These are phyloP conservation scores for Neoboletus brunneissimus DNA, from an alignment of 768 basidiomycete species.

Conservation along the genomic window DNA sequence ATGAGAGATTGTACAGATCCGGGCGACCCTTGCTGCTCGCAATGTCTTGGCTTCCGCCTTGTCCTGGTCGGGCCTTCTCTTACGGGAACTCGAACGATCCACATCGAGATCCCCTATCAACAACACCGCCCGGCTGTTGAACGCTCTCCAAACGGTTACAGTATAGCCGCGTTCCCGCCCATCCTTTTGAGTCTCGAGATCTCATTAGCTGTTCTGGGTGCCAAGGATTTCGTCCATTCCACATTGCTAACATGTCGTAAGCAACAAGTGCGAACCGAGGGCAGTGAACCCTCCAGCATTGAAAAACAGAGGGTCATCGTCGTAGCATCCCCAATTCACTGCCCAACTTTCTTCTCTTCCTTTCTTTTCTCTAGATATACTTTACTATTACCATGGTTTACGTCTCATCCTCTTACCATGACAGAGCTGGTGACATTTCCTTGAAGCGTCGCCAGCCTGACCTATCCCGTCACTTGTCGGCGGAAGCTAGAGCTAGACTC, in stretches of 20 bases:
- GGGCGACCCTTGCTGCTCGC: not conserved
- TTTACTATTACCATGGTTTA: slow-evolving; percentile 25
- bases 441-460: slow-evolving; percentile 30
- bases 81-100: not conserved
- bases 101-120: not conserved
- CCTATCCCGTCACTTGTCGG: slow-evolving; percentile 33
- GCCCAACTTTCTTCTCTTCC: too few species aligned
- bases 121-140: not conserved
- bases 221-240: not conserved
- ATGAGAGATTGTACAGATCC: not conserved
- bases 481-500: slow-evolving; percentile 33
- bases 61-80: not conserved
- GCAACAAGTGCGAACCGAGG: not conserved
- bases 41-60: slow-evolving; percentile 3
- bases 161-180: not conserved
- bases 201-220: not conserved
- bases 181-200: not conserved
- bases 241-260: slow-evolving; percentile 9
- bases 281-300: slow-evolving; percentile 8
- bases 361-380: not conserved
- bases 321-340: not conserved
- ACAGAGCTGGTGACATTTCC: slow-evolving; percentile 9
- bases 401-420: slow-evolving; percentile 14
- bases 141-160: not conserved
- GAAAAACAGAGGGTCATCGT: slow-evolving; percentile 7